These are phyloP conservation scores for Globisporangium recalcitrans DNA, from an alignment of 352 stramenopile species.

Conservation along the genomic window DNA sequence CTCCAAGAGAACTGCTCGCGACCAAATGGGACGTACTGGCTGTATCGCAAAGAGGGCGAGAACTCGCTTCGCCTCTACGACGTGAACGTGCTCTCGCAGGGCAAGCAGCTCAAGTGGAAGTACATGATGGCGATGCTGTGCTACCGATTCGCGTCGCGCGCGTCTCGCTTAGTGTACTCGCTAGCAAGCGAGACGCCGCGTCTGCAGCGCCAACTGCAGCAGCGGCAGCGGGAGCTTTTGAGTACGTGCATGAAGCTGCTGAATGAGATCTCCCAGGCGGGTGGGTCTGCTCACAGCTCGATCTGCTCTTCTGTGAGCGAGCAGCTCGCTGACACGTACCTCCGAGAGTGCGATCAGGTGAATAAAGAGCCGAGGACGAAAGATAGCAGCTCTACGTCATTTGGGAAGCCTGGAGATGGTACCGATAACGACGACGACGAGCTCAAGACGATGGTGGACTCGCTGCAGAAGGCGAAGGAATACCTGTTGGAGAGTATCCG, in stretches of 20 bases:
- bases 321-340: constrained; percentile 77
- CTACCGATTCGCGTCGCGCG: constrained; percentile 77
- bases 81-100: constrained; percentile 74
- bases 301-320: constrained; percentile 80
- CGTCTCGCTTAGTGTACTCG: constrained; percentile 57
- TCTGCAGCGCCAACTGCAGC: constrained; percentile 58
- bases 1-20: constrained; percentile 80
- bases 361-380: background rate
- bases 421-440: constrained; percentile 13
- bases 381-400: background rate
- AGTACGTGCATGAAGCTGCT: constrained; percentile 71
- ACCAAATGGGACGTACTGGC: constrained; percentile 81
- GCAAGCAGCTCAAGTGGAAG: constrained; percentile 87
- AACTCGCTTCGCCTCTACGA: constrained; percentile 77
- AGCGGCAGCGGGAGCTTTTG: constrained; percentile 72
- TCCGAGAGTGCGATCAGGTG: constrained; percentile 47
- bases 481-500: constrained; percentile 67
- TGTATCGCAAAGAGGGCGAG: constrained; percentile 78
- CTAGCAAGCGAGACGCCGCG: constrained; percentile 46
- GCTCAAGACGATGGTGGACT: constrained; percentile 9
- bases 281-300: constrained; percentile 55
- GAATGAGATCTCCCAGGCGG: constrained; percentile 58
- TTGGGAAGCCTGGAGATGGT: background rate
- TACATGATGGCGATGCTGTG: constrained; percentile 90
- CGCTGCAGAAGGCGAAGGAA: constrained; percentile 49